Evolutionary conservation across 768 basidiomycete genomes (phyloP).

Genomic region (Trametes punicea): DNA sequence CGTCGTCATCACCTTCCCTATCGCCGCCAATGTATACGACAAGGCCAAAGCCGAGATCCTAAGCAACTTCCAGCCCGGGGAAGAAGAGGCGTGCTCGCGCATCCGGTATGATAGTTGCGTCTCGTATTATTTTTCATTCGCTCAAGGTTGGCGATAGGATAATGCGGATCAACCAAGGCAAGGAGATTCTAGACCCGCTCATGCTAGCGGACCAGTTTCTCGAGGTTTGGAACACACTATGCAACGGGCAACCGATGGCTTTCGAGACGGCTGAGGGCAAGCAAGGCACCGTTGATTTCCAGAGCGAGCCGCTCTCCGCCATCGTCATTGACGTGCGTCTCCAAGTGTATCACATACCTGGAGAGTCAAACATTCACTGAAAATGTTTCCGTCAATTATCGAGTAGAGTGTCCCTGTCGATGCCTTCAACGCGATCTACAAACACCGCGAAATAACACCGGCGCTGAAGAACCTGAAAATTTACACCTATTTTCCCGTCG

Average conservation of each 20-base stretch:
- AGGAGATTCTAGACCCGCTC: background rate
- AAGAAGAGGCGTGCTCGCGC: background rate
- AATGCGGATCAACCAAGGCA: background rate
- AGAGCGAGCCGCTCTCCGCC: background rate
- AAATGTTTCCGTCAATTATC: background rate
- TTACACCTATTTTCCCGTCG: background rate
- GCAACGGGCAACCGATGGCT: background rate
- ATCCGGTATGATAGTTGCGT: background rate
- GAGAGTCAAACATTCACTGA: background rate
- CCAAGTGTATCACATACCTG: background rate
- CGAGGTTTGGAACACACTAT: background rate
- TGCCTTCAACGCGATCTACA: background rate
- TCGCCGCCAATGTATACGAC: background rate
- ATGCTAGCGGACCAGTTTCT: background rate
- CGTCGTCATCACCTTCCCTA: background rate
- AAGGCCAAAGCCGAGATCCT: background rate
- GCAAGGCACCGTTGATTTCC: background rate
- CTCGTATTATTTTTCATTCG: background rate
- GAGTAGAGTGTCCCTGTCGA: background rate
- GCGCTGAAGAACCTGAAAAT: background rate
- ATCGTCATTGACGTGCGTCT: background rate
- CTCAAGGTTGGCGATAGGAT: background rate
- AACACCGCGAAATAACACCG: background rate
- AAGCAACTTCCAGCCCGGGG: background rate
- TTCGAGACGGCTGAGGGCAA: background rate